Base-by-base conservation (phyloP, 2,329 filamentous ascomycete species). In the Mycosphaerella sp. region DNA sequence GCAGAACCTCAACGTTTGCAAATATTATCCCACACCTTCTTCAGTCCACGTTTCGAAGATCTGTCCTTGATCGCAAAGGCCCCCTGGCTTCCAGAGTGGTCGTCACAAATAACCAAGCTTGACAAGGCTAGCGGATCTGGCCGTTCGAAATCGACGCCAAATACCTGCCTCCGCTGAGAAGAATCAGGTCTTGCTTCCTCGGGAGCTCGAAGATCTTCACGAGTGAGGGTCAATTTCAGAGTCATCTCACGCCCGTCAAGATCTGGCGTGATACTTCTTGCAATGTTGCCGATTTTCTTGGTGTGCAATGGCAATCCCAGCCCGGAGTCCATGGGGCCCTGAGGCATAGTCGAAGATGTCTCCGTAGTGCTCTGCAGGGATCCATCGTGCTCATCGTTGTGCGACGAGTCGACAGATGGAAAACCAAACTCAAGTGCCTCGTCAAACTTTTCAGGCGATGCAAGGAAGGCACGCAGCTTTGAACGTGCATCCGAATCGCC, bases 401-500 rank as follows among this genome's bases (percentile, higher is more conserved):
- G 36, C 17, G 34, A 26, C 31, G 11, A 6, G 11, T 45, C 31
- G 10, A 45, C 21, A 6, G 48, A 45, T 5, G 90, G 89, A 64
- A 96, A 97, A 0, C 92, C 92, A 70, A 95, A 96, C 68, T 95
- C 88, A 49, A 97, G 81, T 1, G 89, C 90, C 71, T 97, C 92
- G 67, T 97, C 92, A 63, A 97, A 97, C 68, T 95, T 95, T 62
- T 95, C 88, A 0, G 91, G 87, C 1, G 90, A 95, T 6, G 88
- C 87, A 17, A 95, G 80, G 65, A 91, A 95, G 6, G 89, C 83
- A 10, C 90, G 84, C 17, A 97, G 76, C 72, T 95, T 95, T 63
- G 89, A 78, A 34, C 92, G 82, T 39, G 91, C 89, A 67, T 95
- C 88, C 0, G 90, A 89, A 63, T 96, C 90, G 68, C 89, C 88